Percentiles rank a stretch among this genome's conserved stretches.
phyloP scores from a whole-genome alignment of 2,329 filamentous ascomycete genomes.

The Mycosphaerella sp. region DNA sequence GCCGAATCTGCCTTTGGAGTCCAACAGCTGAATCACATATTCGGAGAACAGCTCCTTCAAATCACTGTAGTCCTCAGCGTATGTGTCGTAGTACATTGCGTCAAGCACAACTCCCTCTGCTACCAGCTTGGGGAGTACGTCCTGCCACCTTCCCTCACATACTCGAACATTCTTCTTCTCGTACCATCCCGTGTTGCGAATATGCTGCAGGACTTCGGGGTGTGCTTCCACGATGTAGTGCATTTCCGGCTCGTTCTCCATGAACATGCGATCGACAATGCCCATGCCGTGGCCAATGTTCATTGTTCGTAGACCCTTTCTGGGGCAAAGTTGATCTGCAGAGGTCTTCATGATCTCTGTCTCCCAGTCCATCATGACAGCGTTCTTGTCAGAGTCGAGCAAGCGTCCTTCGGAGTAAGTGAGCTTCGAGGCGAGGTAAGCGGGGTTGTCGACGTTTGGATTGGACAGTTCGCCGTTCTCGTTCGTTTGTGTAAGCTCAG shows the following conservation, averaged over 20 bases:
- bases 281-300: constrained; percentile 49
- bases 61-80: constrained; percentile 86
- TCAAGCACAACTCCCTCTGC: constrained; percentile 42
- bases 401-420: constrained; percentile 44
- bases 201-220: constrained; percentile 41
- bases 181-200: constrained; percentile 44
- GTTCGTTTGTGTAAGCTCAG: constrained; percentile 24
- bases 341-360: constrained; percentile 44
- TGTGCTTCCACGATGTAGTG: constrained; percentile 50
- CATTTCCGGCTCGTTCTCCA: constrained; percentile 38
- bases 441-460: constrained; percentile 41
- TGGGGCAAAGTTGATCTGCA: constrained; percentile 38
- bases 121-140: constrained; percentile 42
- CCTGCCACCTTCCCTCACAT: constrained; percentile 47
- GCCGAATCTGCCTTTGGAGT: constrained; percentile 51
- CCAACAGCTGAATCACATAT: constrained; percentile 71
- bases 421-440: constrained; percentile 44
- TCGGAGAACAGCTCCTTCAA: constrained; percentile 84
- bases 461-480: constrained; percentile 30
- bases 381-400: constrained; percentile 46
- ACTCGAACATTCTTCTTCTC: constrained; percentile 45
- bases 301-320: constrained; percentile 40
- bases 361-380: constrained; percentile 50
- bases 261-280: constrained; percentile 45
- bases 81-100: constrained; percentile 88